phyloP scores from a whole-genome alignment of 768 basidiomycete species.

The Tylopilus cervinicoccineus region DNA sequence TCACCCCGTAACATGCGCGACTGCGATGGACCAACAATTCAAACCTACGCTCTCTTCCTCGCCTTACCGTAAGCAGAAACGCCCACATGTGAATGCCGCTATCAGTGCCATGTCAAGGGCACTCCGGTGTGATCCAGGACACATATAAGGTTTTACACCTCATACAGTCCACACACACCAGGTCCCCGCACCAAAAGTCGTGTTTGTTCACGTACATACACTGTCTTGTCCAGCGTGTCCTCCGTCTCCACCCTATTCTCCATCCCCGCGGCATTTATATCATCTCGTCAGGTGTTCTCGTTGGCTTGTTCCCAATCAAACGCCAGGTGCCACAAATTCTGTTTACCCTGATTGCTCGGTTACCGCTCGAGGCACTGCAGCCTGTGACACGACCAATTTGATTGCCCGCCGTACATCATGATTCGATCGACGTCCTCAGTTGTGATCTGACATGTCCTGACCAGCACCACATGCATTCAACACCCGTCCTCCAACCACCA shows the following conservation, averaged over 20 bases:
- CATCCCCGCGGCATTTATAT: slow-evolving; percentile 30
- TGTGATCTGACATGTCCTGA: slow-evolving; percentile 23
- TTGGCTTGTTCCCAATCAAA: slow-evolving; percentile 11
- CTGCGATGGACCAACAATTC: slow-evolving; percentile 20
- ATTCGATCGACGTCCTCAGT: slow-evolving; percentile 21
- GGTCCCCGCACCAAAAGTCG: slow-evolving; percentile 33
- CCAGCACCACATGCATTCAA: slow-evolving; percentile 21
- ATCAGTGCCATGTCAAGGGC: slow-evolving; percentile 21
- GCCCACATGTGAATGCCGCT: slow-evolving; percentile 34
- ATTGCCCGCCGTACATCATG: slow-evolving; percentile 19
- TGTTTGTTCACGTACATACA: slow-evolving; percentile 35
- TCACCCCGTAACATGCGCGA: slow-evolving; percentile 15
- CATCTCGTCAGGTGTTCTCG: slow-evolving; percentile 13
- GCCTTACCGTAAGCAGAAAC: slow-evolving; percentile 32
- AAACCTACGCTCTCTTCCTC: slow-evolving; percentile 18
- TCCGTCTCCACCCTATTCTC: slow-evolving; percentile 30
- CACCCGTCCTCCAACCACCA: slow-evolving; percentile 8
- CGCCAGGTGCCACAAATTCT: slow-evolving; percentile 13
- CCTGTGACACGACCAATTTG: slow-evolving; percentile 26
- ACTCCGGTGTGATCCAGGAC: slow-evolving; percentile 26
- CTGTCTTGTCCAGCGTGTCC: slow-evolving; percentile 29
- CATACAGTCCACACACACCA: slow-evolving; percentile 28
- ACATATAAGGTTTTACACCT: slow-evolving; percentile 34
- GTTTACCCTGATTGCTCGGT: slow-evolving; percentile 4
- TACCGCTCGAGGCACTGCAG: slow-evolving; percentile 16